phyloP scores from a whole-genome alignment of 164 flowering plant genomes.

The Tetrastigma voinierianum region DNA sequence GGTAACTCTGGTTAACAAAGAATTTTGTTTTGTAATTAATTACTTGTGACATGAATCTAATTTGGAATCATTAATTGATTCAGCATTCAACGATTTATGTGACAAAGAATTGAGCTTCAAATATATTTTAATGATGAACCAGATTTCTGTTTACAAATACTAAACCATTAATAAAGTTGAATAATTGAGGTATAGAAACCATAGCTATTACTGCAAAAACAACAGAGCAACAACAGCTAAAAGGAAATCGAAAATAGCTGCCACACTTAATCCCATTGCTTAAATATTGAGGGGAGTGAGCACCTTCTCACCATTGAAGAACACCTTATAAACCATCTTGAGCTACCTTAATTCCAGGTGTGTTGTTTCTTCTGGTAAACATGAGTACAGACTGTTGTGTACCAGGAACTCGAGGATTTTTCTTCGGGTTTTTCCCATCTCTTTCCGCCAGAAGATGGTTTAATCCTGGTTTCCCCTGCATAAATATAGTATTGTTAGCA shows the following conservation, averaged over 20 bases:
- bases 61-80: too few species aligned
- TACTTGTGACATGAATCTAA: too few species aligned
- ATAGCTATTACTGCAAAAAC: not conserved
- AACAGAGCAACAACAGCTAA: not conserved
- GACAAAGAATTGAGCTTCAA: too few species aligned
- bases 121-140: too few species aligned
- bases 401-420: constrained; percentile 15
- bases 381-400: constrained; percentile 18
- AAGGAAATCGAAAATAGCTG: not conserved
- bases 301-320: constrained; percentile 23
- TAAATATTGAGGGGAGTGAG: constrained; percentile 8
- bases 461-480: not conserved
- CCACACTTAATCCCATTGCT: constrained; percentile 8
- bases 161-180: not conserved
- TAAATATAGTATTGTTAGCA: not conserved
- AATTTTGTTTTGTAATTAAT: too few species aligned
- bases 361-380: constrained; percentile 16
- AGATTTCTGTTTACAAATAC: too few species aligned
- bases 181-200: not conserved
- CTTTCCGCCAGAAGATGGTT: constrained; percentile 1
- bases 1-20: too few species aligned
- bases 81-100: too few species aligned
- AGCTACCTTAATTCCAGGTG: constrained; percentile 15
- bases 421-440: constrained; percentile 4
- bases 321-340: constrained; percentile 20